Base-by-base conservation (phyloP, 208 protist genomes). In the Trypanosoma brucei region DNA sequence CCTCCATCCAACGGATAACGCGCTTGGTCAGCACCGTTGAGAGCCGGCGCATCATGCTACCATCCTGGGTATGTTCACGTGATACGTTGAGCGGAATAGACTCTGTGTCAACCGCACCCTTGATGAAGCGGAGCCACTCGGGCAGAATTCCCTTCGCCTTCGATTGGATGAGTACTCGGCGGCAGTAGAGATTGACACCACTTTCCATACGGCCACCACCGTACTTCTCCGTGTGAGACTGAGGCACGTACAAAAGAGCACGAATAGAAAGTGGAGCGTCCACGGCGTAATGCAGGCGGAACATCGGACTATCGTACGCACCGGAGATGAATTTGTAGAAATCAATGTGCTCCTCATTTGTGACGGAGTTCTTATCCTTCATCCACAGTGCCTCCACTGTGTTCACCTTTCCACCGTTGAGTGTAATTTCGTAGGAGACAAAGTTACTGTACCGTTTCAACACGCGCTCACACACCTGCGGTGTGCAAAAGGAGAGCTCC, bases 401-500 rank as follows among this genome's bases (percentile, higher is more conserved):
- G 79, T 99, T 98, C 8, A 99, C 87, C 51, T 86, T 81, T 7
- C 82, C 79, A 51, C 92, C 94, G 74, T 99, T 98, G 37, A 99
- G 71, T 1, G 63, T 86, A 63, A 99, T 98, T 58, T 97, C 94
- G 81, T 96, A 98, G 7, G 84, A 91, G 38, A 99, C 91, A 72
- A 98, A 99, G 78, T 97, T 98, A 72, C 86, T 96, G 89, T 99
- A 98, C 79, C 98, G 98, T 61, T 97, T 96, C 62, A 99, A 86
- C 66, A 98, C 94, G 3, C 83, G 86, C 72, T 98, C 89, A 52
- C 98, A 83, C 37, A 95, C 81, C 64, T 89, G 78, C 48, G 88
- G 90, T 8, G 94, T 95, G 69, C 93, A 90, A 78, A 97, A 98
- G 46, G 96, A 93, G 3, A 93, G 81, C 42, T 93, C 80, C 37